phyloP scores from a whole-genome alignment of 2,329 filamentous ascomycete species.

The Cladosporium sphaerospermum region DNA sequence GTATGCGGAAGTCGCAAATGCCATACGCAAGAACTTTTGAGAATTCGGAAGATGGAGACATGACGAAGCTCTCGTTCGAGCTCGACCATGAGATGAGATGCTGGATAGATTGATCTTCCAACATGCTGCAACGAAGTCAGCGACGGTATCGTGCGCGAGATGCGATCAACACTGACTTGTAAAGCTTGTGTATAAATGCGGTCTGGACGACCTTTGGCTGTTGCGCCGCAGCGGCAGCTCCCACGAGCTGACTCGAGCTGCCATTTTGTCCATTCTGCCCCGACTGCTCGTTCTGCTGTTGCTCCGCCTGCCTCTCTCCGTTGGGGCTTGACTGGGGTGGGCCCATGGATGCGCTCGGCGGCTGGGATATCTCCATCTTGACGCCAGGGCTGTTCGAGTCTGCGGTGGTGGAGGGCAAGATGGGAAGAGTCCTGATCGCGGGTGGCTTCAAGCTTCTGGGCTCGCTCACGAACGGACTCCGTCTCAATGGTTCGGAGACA shows the following conservation, averaged over 20 bases:
- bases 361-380: conserved; percentile 27
- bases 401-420: conserved; percentile 24
- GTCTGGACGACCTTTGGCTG: conserved; percentile 98
- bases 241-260: conserved; percentile 31
- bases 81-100: conserved; percentile 95
- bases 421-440: conserved; percentile 24
- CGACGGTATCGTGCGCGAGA: neutral
- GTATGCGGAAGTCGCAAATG: conserved; percentile 22
- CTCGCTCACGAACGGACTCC: conserved; percentile 27
- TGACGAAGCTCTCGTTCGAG: conserved; percentile 94
- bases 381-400: conserved; percentile 15
- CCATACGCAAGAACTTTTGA: conserved; percentile 93
- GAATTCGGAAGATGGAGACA: conserved; percentile 95
- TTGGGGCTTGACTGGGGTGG: conserved; percentile 26
- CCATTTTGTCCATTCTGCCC: conserved; percentile 10
- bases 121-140: conserved; percentile 62
- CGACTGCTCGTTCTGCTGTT: conserved; percentile 15
- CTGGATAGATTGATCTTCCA: conserved; percentile 87
- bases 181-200: conserved; percentile 97
- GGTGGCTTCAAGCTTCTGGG: conserved; percentile 17
- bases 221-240: conserved; percentile 68
- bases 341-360: conserved; percentile 21
- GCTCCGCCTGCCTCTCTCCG: conserved; percentile 20
- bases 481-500: conserved; percentile 34
- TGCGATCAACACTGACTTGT: conserved; percentile 64